phyloP scores from a whole-genome alignment of 805 yeast genomes.

The Lipomyces yamanashiensis region DNA sequence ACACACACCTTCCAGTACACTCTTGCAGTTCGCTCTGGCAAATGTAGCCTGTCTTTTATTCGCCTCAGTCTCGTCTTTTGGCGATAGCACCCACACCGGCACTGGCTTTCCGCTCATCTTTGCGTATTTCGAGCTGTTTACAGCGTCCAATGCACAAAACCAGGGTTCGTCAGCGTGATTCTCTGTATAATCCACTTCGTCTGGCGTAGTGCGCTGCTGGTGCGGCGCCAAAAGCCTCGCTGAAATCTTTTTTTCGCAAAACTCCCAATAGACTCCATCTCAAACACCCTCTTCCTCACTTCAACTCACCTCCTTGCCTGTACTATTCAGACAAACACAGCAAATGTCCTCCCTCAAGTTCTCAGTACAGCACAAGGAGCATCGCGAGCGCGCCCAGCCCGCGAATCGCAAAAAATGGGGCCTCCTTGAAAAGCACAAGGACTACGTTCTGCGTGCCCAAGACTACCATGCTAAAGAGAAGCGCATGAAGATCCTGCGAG shows the following conservation, averaged over 20 bases:
- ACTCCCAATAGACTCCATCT: background rate
- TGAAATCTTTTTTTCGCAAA: background rate
- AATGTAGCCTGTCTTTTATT: conserved; percentile 18
- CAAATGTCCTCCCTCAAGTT: conserved; percentile 80
- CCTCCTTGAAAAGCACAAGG: conserved; percentile 85
- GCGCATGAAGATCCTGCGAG: conserved; percentile 68
- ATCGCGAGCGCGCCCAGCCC: conserved; percentile 90
- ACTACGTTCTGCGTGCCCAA: conserved; percentile 69
- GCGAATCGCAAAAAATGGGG: conserved; percentile 75
- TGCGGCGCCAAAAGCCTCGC: too few relatives aligned
- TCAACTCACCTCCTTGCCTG: background rate
- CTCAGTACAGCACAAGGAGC: conserved; percentile 94
- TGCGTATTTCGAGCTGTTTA: background rate
- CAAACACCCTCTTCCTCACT: background rate
- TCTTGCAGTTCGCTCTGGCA: conserved; percentile 27
- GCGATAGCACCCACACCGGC: conserved; percentile 34
- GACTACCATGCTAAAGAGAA: conserved; percentile 65
- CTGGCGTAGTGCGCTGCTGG: background rate
- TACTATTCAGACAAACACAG: too few relatives aligned
- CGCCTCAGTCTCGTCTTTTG: conserved; percentile 27
- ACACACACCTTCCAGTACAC: conserved; percentile 22
- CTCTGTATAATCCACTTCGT: background rate
- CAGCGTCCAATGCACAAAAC: too few relatives aligned
- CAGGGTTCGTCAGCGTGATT: background rate
- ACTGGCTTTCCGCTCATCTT: conserved; percentile 13